These are phyloP conservation scores for Arthrobotrys sinensis DNA, from an alignment of 2,329 filamentous ascomycete genomes.

Conservation along the genomic window DNA sequence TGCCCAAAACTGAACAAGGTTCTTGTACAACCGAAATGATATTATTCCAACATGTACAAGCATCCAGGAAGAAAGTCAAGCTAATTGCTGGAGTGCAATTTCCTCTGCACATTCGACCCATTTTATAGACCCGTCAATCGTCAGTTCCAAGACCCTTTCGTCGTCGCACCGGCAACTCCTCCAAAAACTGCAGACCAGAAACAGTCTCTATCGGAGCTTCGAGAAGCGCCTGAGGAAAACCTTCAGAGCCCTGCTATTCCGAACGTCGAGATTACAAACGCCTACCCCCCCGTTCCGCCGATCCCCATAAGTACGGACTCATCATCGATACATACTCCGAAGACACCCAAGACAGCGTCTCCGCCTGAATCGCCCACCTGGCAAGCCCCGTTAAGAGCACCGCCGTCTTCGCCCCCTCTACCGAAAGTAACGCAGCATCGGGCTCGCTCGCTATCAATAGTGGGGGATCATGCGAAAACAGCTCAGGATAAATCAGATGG, in stretches of 20 bases:
- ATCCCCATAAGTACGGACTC: constrained; percentile 40
- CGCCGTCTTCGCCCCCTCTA: constrained; percentile 57
- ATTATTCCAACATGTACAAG: constrained; percentile 33
- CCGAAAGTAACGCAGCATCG: constrained; percentile 57
- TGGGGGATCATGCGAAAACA: constrained; percentile 55
- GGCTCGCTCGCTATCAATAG: constrained; percentile 54
- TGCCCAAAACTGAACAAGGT: constrained; percentile 55
- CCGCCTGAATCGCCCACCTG: constrained; percentile 58
- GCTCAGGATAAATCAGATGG: constrained; percentile 50
- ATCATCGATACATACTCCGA: constrained; percentile 58
- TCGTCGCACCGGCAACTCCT: constrained; percentile 53
- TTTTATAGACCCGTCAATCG: constrained; percentile 56
- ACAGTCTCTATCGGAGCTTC: constrained; percentile 56
- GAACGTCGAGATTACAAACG: constrained; percentile 43
- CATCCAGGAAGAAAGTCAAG: constrained; percentile 36
- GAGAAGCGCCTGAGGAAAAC: constrained; percentile 53
- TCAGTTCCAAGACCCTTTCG: constrained; percentile 58
- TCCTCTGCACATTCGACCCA: constrained; percentile 38
- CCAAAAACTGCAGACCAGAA: constrained; percentile 60
- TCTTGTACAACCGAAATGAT: constrained; percentile 58
- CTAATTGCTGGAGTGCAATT: constrained; percentile 55
- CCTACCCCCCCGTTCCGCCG: constrained; percentile 46
- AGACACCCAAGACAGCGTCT: constrained; percentile 49
- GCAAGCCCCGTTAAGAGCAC: constrained; percentile 56
- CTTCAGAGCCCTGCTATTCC: constrained; percentile 38